Evolutionary conservation across 306 rosid genomes (phyloP), one percentile per base, ranked within the genome.

Genomic region (Trifolium repens): DNA sequence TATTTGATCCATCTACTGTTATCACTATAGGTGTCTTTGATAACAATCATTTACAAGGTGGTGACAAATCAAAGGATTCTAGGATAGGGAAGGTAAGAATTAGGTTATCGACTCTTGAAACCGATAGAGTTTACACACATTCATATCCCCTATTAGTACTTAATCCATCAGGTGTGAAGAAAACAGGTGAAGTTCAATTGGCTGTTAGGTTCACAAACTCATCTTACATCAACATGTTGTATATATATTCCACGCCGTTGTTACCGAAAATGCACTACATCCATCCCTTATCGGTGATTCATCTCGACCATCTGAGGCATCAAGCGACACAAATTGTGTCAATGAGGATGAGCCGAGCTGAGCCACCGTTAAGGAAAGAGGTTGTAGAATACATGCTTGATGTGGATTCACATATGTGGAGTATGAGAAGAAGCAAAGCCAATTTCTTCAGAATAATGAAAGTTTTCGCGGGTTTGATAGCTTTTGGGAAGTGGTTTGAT

Each of bases 391-490:
- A 91, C 80, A 93, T 93, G 97, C 87, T 93, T 34, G 98, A 93
- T 78, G 96, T 89, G 40, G 97, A 91, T 84, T 91, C 92, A 42
- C 97, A 91, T 43, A 91, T 93, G 97, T 93, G 96, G 93, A 91
- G 97, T 71, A 93, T 93, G 93, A 85, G 98, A 84, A 91, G 96
- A 73, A 93, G 97, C 93, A 93, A 93, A 76, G 98, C 98, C 7
- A 93, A 93, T 77, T 93, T 93, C 83, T 93, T 93, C 83, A 73
- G 98, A 52, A 91, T 93, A n/a, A 91, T 93, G 96, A 91, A 87
- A 77, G 96, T 93, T 26, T 82, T 89, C 4, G 67, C 85, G 9
- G 89, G 97, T 24, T 54, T 89, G 66, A 87, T 93, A 54, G 92
- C 92, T 3, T 82, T 87, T 9, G 97, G 91, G 52, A 91, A 78